Base-by-base conservation (phyloP, 306 rosid genomes). In the Mimosa pudica region DNA sequence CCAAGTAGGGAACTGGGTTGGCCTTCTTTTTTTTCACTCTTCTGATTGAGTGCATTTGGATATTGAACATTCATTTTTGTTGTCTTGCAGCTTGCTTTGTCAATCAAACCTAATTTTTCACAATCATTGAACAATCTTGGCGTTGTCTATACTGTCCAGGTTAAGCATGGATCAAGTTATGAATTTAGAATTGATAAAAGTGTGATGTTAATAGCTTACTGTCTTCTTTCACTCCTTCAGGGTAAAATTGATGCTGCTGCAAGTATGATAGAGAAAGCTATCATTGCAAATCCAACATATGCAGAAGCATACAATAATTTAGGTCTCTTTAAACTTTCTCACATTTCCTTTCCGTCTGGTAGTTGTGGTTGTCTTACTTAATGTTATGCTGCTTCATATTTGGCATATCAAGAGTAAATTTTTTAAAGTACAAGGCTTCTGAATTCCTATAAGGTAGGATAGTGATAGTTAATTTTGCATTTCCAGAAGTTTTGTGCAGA, bases 171-270 rank as follows among this genome's bases (percentile, higher is more conserved):
- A 68, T 5, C 46, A 4, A 49, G 49, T 79, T 12, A 55, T 84
- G 82, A 78, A 79, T 82, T 76, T 62, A 44, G 77, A 81, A 79
- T 82, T 68, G 64, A 47, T 67, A 69, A 74, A 42, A 38, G 14
- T 71, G 76, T 81, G 49, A 44, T 18, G 57, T 58, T 75, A 58
- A 82, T 83, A 33, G 69, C 65, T 77, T 69, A 83, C 44, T 75
- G 63, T 71, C 58, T 20, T 86, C 73, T 71, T 47, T 78, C 30
- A 77, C 49, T 71, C 88, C 85, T 76, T 67, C 94, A 96, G 99
- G 99, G 99, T 60, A 96, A 96, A 89, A 92, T 96, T 92, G 99
- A 96, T 75, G 92, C 97, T 80, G 99, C 99, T 20, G 98, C 98
- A 71, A 96, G 86, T 85, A 93, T 96, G 99, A 96, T 96, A 73